A percentile compares a stretch with the other conserved stretches of the same genome.
Evolutionary conservation across 768 basidiomycete genomes (phyloP).

Genomic region (Lentinus tigrinus): DNA sequence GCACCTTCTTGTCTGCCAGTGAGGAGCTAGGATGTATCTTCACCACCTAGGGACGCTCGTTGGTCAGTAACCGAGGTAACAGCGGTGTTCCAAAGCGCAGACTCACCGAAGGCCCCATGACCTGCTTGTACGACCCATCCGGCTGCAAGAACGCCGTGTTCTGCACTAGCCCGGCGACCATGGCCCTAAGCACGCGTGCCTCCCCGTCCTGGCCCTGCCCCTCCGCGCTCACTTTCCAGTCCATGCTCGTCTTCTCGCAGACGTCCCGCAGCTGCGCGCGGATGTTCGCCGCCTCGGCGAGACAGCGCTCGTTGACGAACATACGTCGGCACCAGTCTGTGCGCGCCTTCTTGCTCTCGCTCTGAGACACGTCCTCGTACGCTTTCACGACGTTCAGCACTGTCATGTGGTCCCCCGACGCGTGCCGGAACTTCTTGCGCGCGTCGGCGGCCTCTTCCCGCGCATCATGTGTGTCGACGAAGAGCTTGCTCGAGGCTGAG

Average conservation of each 20-base stretch:
- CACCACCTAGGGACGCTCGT: constrained; percentile 44
- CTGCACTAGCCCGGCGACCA: constrained; percentile 75
- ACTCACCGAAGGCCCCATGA: constrained; percentile 67
- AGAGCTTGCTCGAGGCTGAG: constrained; percentile 78
- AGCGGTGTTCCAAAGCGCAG: too few relatives aligned
- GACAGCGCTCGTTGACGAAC: constrained; percentile 78
- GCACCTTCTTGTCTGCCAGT: constrained; percentile 76
- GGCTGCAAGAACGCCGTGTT: constrained; percentile 84
- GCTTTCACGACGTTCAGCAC: constrained; percentile 81
- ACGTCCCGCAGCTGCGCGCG: constrained; percentile 72
- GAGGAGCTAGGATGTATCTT: constrained; percentile 92
- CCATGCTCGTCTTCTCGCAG: constrained; percentile 59
- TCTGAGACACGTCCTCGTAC: constrained; percentile 66
- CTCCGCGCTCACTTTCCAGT: constrained; percentile 56
- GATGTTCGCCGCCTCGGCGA: constrained; percentile 77
- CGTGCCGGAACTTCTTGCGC: constrained; percentile 76
- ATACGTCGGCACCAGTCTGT: constrained; percentile 84
- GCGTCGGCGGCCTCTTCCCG: constrained; percentile 72
- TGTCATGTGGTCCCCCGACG: constrained; percentile 89
- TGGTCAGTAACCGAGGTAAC: background rate
- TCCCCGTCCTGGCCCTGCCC: constrained; percentile 56
- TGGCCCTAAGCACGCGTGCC: constrained; percentile 58
- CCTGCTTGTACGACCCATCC: constrained; percentile 85
- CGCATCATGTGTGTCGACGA: constrained; percentile 72
- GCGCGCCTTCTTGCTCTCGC: constrained; percentile 46